Evolutionary conservation across 345 rosid species (phyloP), one percentile per base, ranked within the genome.

Genomic region (Gossypium anomalum): DNA sequence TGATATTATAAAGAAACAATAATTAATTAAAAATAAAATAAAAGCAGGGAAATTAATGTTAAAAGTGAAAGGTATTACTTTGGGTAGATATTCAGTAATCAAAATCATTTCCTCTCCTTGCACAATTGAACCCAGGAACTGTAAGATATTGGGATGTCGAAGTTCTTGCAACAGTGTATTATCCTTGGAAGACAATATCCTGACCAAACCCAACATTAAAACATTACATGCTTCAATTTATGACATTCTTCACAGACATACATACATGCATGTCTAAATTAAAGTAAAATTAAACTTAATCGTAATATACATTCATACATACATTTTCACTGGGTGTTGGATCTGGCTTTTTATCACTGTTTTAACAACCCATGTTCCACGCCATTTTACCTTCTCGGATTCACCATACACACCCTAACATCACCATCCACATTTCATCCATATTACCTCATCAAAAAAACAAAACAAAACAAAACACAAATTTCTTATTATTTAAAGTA

Each of bases 351-450:
- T 81, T 22, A 89, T 85, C 3, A 84, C 80, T 10, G 92, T 85
- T 77, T 85, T 87, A 49, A 85, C 87, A 51, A 89, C 90, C 92
- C 90, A 85, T 7, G 90, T 89, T 78, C 89, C 92, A 22, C 87
- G 81, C 92, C 90, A 89, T 70, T 84, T 85, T 72, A 85, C 90
- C 80, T 57, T 89, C 16, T 84, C 78, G n/a, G 87, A 84, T 64
- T 85, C 86, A 7, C 90, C 90, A 55, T 70, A 82, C 16, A 70
- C 82, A 27, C 89, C 92, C 92, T 88, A 64, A 23, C 9, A 58
- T 9, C 49, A 73, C 48, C 60, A 66, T 59, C 53, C 78, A 19
- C 70, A 9, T 25, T 77, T 15, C 15, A 13, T 2, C 4, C 15
- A 2, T 48, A 48, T 48, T 4, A 13, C 52, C 15, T 48, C 41